Evolutionary conservation across 2,329 filamentous ascomycete species (phyloP), one percentile per base, ranked within the genome.

Genomic region (Xylaria sp.): DNA sequence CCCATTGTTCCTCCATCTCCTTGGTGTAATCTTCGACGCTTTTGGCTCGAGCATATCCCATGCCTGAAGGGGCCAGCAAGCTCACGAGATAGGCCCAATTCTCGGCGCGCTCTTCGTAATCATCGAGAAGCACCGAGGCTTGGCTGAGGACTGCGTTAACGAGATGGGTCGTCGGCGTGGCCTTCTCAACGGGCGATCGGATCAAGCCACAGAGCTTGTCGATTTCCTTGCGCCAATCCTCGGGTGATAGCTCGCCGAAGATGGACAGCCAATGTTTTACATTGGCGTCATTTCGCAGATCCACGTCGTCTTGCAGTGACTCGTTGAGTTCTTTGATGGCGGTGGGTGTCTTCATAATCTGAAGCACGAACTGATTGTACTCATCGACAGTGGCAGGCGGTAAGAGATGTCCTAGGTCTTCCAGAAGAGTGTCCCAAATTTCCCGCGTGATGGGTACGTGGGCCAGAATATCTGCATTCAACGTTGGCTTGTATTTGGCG

Each of bases 181-280:
- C 52, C 48, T 56, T 63, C n/a, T 58, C 50, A n/a, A 39, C 8
- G 23, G 51, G 59, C 4, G 52, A 2, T 11, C 47, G 9, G 2
- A 61, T 39, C 19, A 61, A 53, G 13, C 54, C 34, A 30, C 23
- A 30, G 47, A 63, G 30, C 6, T 59, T n/a, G 9, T 13, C 7
- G 1, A 63, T 53, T 30, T 30, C 56, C 3, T 1, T 18, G 2
- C n/a, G 2, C 54, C 56, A 63, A 19, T 10, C 16, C 34, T 4
- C 42, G 1, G n/a, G 48, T 10, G 3, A 2, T 16, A 46, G 1
- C 13, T 44, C 9, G 46, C 23, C 56, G 30, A 61, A 63, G 9
- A 63, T 57, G 18, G 44, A 57, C 18, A 61, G 35, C 61, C 59
- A 63, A 55, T 61, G 61, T 2, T 4, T 23, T 4, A 63, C 61